Percentiles rank a stretch among this genome's conserved stretches.
Conservation (phyloP, 2,329 filamentous ascomycete genomes). For the Atkinsonella texensis region DNA sequence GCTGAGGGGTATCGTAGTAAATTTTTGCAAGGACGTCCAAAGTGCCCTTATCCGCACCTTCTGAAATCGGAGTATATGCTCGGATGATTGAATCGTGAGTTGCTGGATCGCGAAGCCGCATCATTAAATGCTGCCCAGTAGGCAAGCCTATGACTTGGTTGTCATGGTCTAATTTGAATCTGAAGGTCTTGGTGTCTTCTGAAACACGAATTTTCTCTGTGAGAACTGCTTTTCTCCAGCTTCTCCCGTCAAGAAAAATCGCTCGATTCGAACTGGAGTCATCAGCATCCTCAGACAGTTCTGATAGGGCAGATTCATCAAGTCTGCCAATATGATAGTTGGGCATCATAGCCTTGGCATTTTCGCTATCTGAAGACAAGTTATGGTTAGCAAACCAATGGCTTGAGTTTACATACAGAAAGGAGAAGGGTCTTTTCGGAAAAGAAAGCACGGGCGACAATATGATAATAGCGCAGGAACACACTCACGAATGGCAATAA, state of each 20-base stretch:
- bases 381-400: too few relatives aligned
- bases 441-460: too few relatives aligned
- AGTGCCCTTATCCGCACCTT: slow-evolving; percentile 44
- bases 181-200: slow-evolving; percentile 70
- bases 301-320: slow-evolving; percentile 41
- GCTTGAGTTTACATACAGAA: background rate
- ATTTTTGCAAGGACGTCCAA: slow-evolving; percentile 74
- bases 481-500: slow-evolving; percentile 75
- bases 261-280: slow-evolving; percentile 30
- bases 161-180: slow-evolving; percentile 62
- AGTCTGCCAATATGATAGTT: slow-evolving; percentile 75
- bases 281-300: slow-evolving; percentile 34
- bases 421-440: background rate
- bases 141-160: slow-evolving; percentile 64
- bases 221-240: slow-evolving; percentile 64
- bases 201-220: slow-evolving; percentile 58
- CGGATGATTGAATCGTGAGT: slow-evolving; percentile 65
- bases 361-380: slow-evolving; percentile 62
- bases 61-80: slow-evolving; percentile 75
- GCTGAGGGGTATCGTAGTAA: slow-evolving; percentile 50
- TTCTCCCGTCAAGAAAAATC: slow-evolving; percentile 58
- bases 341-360: slow-evolving; percentile 81
- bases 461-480: background rate
- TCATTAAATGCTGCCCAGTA: slow-evolving; percentile 77
- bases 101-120: slow-evolving; percentile 62